Evolutionary conservation across 345 rosid species (phyloP), one percentile per base, ranked within the genome.

Genomic region (Bruguiera sexangula): DNA sequence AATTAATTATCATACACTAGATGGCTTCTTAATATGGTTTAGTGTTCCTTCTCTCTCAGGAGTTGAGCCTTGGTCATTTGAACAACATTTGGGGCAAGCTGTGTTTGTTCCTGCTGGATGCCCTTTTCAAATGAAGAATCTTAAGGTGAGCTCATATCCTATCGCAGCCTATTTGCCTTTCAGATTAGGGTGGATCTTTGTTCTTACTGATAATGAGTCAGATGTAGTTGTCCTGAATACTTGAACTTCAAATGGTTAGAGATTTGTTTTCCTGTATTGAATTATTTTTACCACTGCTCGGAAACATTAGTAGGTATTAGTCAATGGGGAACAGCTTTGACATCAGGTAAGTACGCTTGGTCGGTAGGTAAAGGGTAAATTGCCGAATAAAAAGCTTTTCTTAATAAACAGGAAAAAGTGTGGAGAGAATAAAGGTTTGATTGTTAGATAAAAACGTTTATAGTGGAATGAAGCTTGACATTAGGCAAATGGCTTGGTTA

Each of bases 21-120:
- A 52, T 5, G 31, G 30, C 37, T 19, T 18, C 27, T 54, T 29
- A 50, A 63, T 43, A 24, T 37, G 30, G 31, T 46, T n/a, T 54
- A 18, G 52, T 39, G n/a, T 71, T 58, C 31, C 59, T 62, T 66
- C 55, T 27, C 18, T 78, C 63, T 71, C 83, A 95, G 99, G 98
- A 73, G 86, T 95, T 50, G 98, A 88, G 84, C 98, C 97, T 53
- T 95, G 97, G 96, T 83, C 97, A 22, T 84, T 88, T 80, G 86
- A 88, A 60, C 99, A 95, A 72, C 74, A 68, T 82, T 73, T 77
- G 60, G 98, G 99, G 74, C 78, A 95, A 76, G 97, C 99, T 61
- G 78, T 95, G 60, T 95, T 95, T 80, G 59, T 95, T 60, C 99
- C 99, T 32, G 92, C 99, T 72, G 97, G 99, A 62, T 92, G 98